Base-by-base conservation (phyloP, 176 grass and related monocot species). In the Lolium perenne region DNA sequence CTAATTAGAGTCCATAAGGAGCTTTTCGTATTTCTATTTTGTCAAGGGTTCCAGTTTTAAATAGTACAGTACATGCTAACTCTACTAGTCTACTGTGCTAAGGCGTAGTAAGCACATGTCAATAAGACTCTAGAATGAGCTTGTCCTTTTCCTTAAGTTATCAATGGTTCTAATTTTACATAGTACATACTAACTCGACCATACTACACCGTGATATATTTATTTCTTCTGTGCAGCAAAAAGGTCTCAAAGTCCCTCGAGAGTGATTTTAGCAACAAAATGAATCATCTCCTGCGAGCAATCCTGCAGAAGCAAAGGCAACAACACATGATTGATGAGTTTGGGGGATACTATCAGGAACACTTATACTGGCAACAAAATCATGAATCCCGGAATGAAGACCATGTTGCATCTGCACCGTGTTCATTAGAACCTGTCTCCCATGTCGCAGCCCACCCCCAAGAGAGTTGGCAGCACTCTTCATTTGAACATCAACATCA, bases 241-340 rank as follows among this genome's bases (percentile, higher is more conserved):
- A 95, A 77, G 65, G 97, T 98, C 45, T 94, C 97, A 82, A 94
- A 93, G 70, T 95, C 93, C 67, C 94, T 98, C 22, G 86, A 90
- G 26, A 91, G 97, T 88, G 97, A 98, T 83, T 98, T 98, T 26
- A 89, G 97, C 73, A 87, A 71, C 56, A 98, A 90, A 87, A 94
- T 98, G 94, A 96, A 98, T 53, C 72, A 85, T 64, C 38, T 98
- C 16, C 55, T 98, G 57, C 86, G 84, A 76, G 81, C 90, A 80
- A 69, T 87, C 58, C 61, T 98, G 58, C 94, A 87, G 50, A 95
- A 86, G 83, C 90, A 91, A 95, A 86, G 83, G 76, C 88, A 85
- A 35, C 83, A 91, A 69, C 71, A 15, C 51, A 92, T 92, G 65
- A 88, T 92, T 87, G 79, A 95, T 73, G 92, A 92, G 80, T 89